Evolutionary conservation across 345 rosid species (phyloP), one percentile per base, ranked within the genome.

Genomic region (Orychophragmus violaceus): DNA sequence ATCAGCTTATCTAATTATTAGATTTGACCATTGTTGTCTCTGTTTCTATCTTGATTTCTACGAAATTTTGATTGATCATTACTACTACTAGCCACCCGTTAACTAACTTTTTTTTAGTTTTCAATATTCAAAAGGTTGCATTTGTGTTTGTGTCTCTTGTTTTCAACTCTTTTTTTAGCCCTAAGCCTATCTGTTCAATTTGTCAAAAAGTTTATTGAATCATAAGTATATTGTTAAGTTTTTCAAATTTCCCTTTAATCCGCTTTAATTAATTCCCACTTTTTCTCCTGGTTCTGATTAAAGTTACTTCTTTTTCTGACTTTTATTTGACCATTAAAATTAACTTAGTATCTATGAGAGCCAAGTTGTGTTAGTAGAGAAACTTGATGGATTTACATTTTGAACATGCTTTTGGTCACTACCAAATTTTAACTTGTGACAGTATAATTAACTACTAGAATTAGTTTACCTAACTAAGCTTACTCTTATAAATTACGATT

Each of bases 21-120:
- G 44, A 64, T 61, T 67, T 67, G 74, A 55, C 77, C 74, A 74
- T 68, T 61, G 69, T 36, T 66, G 72, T 55, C 69, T 46, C 51
- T 60, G 60, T 44, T 35, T 66, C 14, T 42, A 54, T 27, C 59
- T 64, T 41, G 21, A 24, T 46, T 8, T 64, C 45, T 36, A 36
- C 25, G 49, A 19, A 14, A 27, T 19, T 36, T 36, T 28, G 8
- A 49, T 49, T 58, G 59, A 56, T 64, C 46, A 28, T 21, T 24
- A 62, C 23, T 29, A 41, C 62, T 32, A 24, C 2, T 8, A 55
- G 13, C 36, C 55, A 8, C 13, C 29, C 35, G 52, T 41, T 53
- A 53, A 57, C 64, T 11, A 10, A 10, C 21, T 18, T 8, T 1
- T 6, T 29, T n/a, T 37, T n/a, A n/a, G n/a, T n/a, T 2, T 3